Conservation (phyloP, 495 filamentous ascomycete species). For the Penicillium cinerascens region DNA sequence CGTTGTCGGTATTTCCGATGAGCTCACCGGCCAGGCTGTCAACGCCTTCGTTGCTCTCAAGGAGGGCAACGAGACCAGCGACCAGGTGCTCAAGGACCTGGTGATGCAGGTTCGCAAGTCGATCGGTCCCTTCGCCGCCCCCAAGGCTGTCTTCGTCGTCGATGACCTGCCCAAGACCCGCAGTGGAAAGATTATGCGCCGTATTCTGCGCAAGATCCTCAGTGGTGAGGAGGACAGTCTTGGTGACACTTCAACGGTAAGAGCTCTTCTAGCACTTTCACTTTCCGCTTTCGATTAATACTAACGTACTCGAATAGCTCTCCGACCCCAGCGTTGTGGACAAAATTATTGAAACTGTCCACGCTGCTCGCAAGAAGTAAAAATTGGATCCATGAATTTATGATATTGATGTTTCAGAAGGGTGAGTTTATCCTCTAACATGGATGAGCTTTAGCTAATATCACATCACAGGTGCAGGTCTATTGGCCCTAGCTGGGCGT, state of each 20-base stretch:
- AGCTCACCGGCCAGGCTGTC: constrained; percentile 93
- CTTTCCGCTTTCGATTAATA: not conserved
- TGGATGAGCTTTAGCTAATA: not conserved
- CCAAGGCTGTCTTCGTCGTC: constrained; percentile 86
- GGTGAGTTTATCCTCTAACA: constrained; percentile 1
- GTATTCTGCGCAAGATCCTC: constrained; percentile 94
- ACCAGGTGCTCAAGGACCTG: constrained; percentile 88
- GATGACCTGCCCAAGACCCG: constrained; percentile 94
- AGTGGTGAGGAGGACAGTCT: constrained; percentile 95
- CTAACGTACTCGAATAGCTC: constrained; percentile 56
- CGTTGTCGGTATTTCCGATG: constrained; percentile 89
- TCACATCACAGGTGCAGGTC: not conserved
- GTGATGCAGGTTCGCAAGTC: constrained; percentile 92
- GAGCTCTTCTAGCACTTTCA: constrained; percentile 26
- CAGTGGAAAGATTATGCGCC: constrained; percentile 97
- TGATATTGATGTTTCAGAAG: constrained; percentile 24
- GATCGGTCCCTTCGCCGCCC: constrained; percentile 95
- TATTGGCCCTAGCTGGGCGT: not conserved
- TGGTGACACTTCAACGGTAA: constrained; percentile 87
- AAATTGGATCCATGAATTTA: constrained; percentile 17
- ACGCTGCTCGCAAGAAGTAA: constrained; percentile 56
- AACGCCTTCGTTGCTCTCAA: constrained; percentile 96
- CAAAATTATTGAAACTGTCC: constrained; percentile 80
- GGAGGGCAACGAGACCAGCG: constrained; percentile 71
- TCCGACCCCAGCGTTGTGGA: constrained; percentile 87